Base-by-base conservation (phyloP, 805 yeast species). In the Yarrowia hollandica region DNA sequence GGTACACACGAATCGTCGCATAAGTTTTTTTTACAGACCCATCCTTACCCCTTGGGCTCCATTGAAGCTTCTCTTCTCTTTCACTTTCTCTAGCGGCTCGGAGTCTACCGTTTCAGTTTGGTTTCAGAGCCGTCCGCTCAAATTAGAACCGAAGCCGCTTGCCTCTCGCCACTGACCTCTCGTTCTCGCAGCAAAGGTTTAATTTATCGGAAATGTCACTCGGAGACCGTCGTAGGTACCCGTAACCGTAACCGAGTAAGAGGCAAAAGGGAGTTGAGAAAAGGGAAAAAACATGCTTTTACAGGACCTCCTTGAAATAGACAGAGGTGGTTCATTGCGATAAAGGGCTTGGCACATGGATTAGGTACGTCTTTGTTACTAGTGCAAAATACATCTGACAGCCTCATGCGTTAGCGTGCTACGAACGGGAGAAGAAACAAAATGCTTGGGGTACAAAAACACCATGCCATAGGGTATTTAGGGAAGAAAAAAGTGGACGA, bases 261-360 rank as follows among this genome's bases (percentile, higher is more conserved):
- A 22, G 7, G 15, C 22, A 41, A 41, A 41, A 41, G 33, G n/a
- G n/a, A n/a, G n/a, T n/a, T n/a, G n/a, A n/a, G n/a, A n/a, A n/a
- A n/a, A n/a, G n/a, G n/a, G n/a, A n/a, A n/a, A n/a, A n/a, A n/a
- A n/a, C n/a, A n/a, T n/a, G n/a, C n/a, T n/a, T n/a, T n/a, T n/a
- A n/a, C n/a, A n/a, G n/a, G n/a, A n/a, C n/a, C n/a, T n/a, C n/a
- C n/a, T n/a, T n/a, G n/a, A n/a, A n/a, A n/a, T n/a, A n/a, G n/a
- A n/a, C n/a, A n/a, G n/a, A n/a, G n/a, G n/a, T 7, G 8, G 7
- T 12, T 33, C n/a, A 11, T 6, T 8, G 3, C 30, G 44, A 39
- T 39, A 23, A 31, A 5, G 8, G 48, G 48, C 48, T 41, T 41
- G 48, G 48, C 46, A 25, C 46, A 23, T 41, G 33, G 46, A 41